These are phyloP conservation scores for Solanum hybrid DNA, from an alignment of 305 asterid species.

Conservation along the genomic window DNA sequence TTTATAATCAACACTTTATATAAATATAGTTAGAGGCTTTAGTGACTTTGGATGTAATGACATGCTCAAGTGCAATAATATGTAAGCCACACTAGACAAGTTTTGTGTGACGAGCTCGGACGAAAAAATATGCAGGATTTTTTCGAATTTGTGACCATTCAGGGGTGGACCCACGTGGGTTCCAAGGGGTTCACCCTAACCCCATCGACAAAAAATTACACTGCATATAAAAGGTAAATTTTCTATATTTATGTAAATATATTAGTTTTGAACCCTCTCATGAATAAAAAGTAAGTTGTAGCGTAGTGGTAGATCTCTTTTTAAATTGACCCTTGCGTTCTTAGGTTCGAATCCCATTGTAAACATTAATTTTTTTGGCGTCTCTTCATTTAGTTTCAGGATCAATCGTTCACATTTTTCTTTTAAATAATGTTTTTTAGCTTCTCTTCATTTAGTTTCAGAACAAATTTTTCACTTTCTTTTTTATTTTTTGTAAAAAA, in stretches of 20 bases:
- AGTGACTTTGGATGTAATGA: background rate
- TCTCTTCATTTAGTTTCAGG: background rate
- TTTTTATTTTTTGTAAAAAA: too few species aligned
- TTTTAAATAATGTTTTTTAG: background rate
- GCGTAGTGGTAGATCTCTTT: background rate
- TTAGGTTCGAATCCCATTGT: background rate
- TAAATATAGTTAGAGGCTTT: background rate
- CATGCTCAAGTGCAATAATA: background rate
- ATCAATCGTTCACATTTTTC: background rate
- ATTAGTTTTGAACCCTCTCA: too few species aligned
- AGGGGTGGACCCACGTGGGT: background rate
- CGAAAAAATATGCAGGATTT: background rate
- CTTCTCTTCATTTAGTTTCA: background rate
- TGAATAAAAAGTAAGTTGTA: background rate
- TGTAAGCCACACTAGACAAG: background rate
- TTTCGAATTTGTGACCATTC: background rate
- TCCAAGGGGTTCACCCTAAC: background rate
- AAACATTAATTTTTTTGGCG: background rate
- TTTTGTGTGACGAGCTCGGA: background rate
- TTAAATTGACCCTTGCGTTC: background rate
- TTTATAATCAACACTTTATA: background rate
- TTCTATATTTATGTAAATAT: too few species aligned
- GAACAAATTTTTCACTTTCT: too few species aligned
- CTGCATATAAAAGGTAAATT: too few species aligned
- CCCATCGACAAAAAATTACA: background rate